Evolutionary conservation across 371 early-diverging fungal genomes (phyloP).

Genomic region (Circinella minor): DNA sequence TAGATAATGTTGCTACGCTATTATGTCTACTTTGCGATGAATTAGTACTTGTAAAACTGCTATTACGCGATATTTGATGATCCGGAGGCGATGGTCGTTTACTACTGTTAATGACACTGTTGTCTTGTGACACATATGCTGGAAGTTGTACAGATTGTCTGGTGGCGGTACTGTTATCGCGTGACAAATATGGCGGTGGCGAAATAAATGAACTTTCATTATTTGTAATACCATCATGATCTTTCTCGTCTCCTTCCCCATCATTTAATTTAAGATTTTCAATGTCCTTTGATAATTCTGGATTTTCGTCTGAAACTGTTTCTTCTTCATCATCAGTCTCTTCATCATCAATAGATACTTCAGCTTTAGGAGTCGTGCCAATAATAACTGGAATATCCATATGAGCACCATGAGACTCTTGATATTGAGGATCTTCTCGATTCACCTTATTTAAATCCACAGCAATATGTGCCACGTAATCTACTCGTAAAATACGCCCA

Average conservation of each 20-base stretch:
- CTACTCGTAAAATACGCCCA: conserved; percentile 37
- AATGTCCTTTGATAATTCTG: neutral
- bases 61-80: neutral
- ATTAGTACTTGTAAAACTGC: neutral
- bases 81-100: neutral
- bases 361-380: conserved; percentile 44
- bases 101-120: neutral
- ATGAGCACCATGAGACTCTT: conserved; percentile 23
- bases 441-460: conserved; percentile 41
- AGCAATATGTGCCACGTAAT: conserved; percentile 36
- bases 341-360: conserved; percentile 43
- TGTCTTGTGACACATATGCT: conserved; percentile 1
- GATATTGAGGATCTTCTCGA: conserved; percentile 16
- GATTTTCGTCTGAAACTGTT: neutral
- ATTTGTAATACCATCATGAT: neutral
- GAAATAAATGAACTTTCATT: neutral
- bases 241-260: neutral
- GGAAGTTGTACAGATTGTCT: neutral
- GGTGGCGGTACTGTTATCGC: neutral
- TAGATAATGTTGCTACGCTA: neutral
- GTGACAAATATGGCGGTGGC: conserved; percentile 1
- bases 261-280: neutral
- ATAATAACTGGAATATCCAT: conserved; percentile 39
- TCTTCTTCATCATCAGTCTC: conserved; percentile 30
- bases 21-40: neutral